Percentiles rank a stretch among this genome's conserved stretches.
Evolutionary conservation across 140 eudicot species (phyloP).

Genomic region (Stevia rebaudiana): DNA sequence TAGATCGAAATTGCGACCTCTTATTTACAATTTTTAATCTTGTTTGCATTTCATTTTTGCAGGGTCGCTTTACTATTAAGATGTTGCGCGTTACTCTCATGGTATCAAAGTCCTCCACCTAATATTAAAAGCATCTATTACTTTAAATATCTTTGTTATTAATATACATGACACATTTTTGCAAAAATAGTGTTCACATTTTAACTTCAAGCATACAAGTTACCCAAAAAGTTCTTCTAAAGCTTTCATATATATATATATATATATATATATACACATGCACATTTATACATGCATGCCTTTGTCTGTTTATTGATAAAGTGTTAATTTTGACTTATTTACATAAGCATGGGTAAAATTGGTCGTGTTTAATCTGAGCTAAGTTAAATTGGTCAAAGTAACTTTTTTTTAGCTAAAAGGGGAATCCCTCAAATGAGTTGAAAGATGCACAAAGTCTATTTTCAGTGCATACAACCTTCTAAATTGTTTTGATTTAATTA

Average conservation of each 20-base stretch:
- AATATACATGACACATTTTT: background rate
- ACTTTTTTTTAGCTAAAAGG: background rate
- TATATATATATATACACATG: no score
- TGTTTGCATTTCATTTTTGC: slow-evolving; percentile 14
- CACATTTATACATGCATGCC: no score
- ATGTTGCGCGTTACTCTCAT: background rate
- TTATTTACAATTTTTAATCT: background rate
- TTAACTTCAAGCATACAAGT: no score
- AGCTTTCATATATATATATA: background rate
- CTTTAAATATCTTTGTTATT: background rate
- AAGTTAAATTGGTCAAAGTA: background rate
- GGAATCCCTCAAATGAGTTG: background rate
- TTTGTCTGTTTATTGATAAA: no score
- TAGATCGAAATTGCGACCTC: background rate
- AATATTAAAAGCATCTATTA: background rate
- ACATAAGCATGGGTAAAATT: background rate
- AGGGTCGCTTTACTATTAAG: slow-evolving; percentile 62
- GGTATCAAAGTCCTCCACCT: slow-evolving; percentile 1
- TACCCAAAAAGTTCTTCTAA: background rate
- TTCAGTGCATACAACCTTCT: background rate
- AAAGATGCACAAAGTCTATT: background rate
- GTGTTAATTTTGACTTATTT: background rate
- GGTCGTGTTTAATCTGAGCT: background rate
- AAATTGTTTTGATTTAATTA: background rate
- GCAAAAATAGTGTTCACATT: background rate